Percentiles rank a stretch among this genome's conserved stretches.
phyloP scores from a whole-genome alignment of 2,329 filamentous ascomycete genomes.

The Hymenoscyphus linearis region DNA sequence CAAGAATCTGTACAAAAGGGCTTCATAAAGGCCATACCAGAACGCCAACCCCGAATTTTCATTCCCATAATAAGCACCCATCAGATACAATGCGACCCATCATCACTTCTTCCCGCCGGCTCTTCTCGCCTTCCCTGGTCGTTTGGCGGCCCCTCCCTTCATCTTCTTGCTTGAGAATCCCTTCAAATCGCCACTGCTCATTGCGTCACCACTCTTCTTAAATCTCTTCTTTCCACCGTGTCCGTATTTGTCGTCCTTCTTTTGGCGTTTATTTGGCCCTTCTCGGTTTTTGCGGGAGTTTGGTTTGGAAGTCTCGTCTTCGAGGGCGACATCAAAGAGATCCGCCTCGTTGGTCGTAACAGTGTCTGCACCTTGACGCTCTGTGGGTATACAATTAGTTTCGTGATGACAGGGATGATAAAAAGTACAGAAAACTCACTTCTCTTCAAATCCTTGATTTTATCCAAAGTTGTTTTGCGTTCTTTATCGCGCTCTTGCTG shows the following conservation, averaged over 20 bases:
- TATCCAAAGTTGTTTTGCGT: slow-evolving; percentile 89
- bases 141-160: slow-evolving; percentile 55
- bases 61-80: not conserved
- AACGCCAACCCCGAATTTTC: not conserved
- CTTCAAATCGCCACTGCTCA: slow-evolving; percentile 73
- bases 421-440: slow-evolving; percentile 55
- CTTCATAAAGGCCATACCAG: not conserved
- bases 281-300: slow-evolving; percentile 37
- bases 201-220: slow-evolving; percentile 83
- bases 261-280: slow-evolving; percentile 71
- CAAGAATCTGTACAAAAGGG: not conserved
- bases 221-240: slow-evolving; percentile 95
- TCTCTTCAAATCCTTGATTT: slow-evolving; percentile 91
- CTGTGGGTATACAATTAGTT: slow-evolving; percentile 41
- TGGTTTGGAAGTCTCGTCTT: slow-evolving; percentile 41
- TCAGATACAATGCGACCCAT: not conserved
- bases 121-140: slow-evolving; percentile 43
- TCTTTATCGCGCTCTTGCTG: slow-evolving; percentile 88
- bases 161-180: slow-evolving; percentile 80
- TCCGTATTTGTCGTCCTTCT: slow-evolving; percentile 92
- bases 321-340: slow-evolving; percentile 85
- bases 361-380: slow-evolving; percentile 70
- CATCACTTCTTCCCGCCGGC: slow-evolving; percentile 27
- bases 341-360: slow-evolving; percentile 66
- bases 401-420: slow-evolving; percentile 17